A percentile compares a stretch with the other conserved stretches of the same genome.
phyloP scores from a whole-genome alignment of 768 basidiomycete species.

The Pulveroboletus ravenelii region DNA sequence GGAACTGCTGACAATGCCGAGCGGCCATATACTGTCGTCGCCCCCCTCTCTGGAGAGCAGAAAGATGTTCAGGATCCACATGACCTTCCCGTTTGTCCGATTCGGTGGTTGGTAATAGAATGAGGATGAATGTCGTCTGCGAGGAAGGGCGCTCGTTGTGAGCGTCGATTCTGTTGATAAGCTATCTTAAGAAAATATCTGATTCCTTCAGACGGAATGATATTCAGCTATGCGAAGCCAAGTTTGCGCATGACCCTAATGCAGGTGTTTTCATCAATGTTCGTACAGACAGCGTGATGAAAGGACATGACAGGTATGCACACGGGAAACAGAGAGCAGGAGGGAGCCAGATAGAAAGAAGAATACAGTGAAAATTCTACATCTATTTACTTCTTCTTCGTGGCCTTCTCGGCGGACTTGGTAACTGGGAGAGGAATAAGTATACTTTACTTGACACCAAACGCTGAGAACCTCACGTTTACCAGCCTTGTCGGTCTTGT shows the following conservation, averaged over 20 bases:
- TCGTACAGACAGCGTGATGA: conserved; percentile 43
- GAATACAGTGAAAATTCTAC: conserved; percentile 62
- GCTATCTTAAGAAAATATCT: not conserved
- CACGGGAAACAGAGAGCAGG: conserved; percentile 38
- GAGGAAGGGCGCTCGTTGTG: not conserved
- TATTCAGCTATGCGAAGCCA: not conserved
- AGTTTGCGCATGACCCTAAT: conserved; percentile 16
- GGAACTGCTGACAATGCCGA: no score
- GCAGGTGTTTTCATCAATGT: conserved; percentile 38
- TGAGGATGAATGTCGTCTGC: no score
- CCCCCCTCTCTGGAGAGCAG: no score
- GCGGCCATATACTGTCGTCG: no score
- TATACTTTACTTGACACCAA: not conserved
- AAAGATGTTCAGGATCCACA: no score
- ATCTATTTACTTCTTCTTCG: conserved; percentile 94
- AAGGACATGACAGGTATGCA: conserved; percentile 34
- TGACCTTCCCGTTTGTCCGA: no score
- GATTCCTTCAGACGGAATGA: not conserved
- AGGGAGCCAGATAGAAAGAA: conserved; percentile 44
- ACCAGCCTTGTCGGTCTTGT: conserved; percentile 90
- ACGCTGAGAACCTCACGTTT: conserved; percentile 54
- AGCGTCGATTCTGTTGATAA: not conserved
- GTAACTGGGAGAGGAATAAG: conserved; percentile 51
- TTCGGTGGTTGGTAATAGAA: no score
- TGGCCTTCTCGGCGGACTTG: conserved; percentile 93